phyloP scores from a whole-genome alignment of 2,329 filamentous ascomycete genomes.

The Peltaster fructicola region DNA sequence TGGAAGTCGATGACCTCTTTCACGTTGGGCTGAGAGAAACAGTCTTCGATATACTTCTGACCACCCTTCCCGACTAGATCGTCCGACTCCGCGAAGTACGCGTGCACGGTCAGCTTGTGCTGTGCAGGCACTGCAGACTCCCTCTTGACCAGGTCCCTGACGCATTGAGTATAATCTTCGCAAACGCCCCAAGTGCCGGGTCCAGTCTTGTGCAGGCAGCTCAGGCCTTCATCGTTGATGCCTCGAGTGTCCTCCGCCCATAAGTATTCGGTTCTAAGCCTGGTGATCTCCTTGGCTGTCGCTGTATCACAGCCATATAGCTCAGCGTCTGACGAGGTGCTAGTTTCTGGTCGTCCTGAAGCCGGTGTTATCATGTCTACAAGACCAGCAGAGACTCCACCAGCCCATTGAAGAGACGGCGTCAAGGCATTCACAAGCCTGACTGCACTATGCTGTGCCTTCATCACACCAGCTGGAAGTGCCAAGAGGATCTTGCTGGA shows the following conservation, averaged over 20 bases:
- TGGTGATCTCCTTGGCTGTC: conserved; percentile 9
- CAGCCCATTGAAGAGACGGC: conserved; percentile 16
- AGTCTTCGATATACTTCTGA: conserved; percentile 25
- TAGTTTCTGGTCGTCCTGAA: conserved; percentile 1
- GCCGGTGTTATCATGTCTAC: conserved; percentile 6
- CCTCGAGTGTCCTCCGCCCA: conserved; percentile 18
- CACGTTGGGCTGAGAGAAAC: conserved; percentile 20
- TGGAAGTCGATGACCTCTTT: conserved; percentile 19
- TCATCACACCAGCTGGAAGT: conserved; percentile 15
- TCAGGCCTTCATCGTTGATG: conserved; percentile 22
- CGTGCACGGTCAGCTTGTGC: conserved; percentile 13
- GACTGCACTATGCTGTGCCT: conserved; percentile 16
- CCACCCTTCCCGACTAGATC: conserved; percentile 26
- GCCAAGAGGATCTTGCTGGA: conserved; percentile 11
- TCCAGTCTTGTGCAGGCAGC: conserved; percentile 20
- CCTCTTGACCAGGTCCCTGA: conserved; percentile 9
- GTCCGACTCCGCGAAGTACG: conserved; percentile 24
- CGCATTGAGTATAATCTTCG: conserved; percentile 18
- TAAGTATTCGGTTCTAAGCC: conserved; percentile 9
- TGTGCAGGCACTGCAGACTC: conserved; percentile 1
- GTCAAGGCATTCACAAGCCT: conserved; percentile 17
- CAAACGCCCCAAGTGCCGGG: conserved; percentile 18
- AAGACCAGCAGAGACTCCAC: conserved; percentile 11
- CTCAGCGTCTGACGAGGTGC: conserved; percentile 7
- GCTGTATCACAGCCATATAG: conserved; percentile 12